These are phyloP conservation scores for Neobulgaria alba DNA, from an alignment of 2,329 filamentous ascomycete species.

Conservation along the genomic window DNA sequence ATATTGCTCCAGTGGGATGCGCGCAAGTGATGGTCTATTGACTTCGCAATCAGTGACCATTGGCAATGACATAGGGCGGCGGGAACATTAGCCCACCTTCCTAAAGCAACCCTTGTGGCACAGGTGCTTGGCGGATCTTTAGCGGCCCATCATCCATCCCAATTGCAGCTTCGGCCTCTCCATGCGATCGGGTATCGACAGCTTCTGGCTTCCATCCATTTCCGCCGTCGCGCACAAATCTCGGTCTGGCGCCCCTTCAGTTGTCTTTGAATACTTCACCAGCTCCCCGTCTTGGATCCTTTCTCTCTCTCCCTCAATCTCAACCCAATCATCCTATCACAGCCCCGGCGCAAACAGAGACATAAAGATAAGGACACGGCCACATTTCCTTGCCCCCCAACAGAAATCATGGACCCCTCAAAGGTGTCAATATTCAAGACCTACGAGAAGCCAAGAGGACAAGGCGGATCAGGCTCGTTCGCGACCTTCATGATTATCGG, in stretches of 20 bases:
- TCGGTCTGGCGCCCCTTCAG: neutral
- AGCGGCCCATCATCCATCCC: no score
- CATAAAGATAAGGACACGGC: no score
- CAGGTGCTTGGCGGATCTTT: no score
- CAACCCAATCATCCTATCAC: neutral
- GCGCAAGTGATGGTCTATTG: no score
- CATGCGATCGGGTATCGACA: neutral
- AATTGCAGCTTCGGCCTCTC: neutral
- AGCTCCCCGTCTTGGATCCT: no score
- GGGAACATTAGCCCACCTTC: neutral
- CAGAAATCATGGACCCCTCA: constrained; percentile 25
- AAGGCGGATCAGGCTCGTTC: constrained; percentile 57
- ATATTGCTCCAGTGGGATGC: no score
- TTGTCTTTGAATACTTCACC: no score
- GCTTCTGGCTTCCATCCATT: neutral
- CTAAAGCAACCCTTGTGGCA: neutral
- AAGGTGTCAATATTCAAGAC: constrained; percentile 28
- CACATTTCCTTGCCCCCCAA: no score
- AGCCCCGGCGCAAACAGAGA: neutral
- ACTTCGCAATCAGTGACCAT: neutral
- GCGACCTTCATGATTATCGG: constrained; percentile 96
- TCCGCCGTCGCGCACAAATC: neutral
- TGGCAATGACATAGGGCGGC: neutral
- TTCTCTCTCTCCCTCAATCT: neutral
- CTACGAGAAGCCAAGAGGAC: constrained; percentile 27